Conservation (phyloP, 2,329 filamentous ascomycete species). For the Colletotrichum limetticola region DNA sequence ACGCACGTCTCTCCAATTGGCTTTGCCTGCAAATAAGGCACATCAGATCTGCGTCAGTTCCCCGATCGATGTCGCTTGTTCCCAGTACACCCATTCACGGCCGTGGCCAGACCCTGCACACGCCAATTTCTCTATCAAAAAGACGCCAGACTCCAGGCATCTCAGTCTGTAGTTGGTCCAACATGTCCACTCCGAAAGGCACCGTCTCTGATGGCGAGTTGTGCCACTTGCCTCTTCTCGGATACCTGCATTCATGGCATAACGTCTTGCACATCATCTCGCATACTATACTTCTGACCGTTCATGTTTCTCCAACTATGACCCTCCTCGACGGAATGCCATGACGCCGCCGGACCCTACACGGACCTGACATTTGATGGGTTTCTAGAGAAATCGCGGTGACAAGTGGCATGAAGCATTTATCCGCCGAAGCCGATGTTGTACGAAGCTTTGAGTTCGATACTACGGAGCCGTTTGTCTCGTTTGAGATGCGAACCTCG, state of each 20-base stretch:
- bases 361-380: conserved; percentile 2
- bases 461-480: conserved; percentile 16
- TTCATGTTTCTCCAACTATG: conserved; percentile 6
- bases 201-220: conserved; percentile 25
- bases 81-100: conserved; percentile 16
- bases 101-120: conserved; percentile 24
- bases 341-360: conserved; percentile 2
- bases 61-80: conserved; percentile 10
- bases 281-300: conserved; percentile 29
- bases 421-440: conserved; percentile 19
- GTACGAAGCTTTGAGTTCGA: conserved; percentile 12
- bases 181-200: conserved; percentile 22
- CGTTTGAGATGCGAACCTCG: conserved; percentile 30
- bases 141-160: not conserved
- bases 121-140: not conserved
- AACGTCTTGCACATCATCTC: conserved; percentile 37
- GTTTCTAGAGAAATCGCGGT: not conserved
- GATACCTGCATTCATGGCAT: conserved; percentile 36
- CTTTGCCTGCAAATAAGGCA: conserved; percentile 22
- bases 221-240: conserved; percentile 30
- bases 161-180: conserved; percentile 21
- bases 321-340: conserved; percentile 1
- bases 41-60: conserved; percentile 25
- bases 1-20: conserved; percentile 24
- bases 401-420: conserved; percentile 20